phyloP scores from a whole-genome alignment of 2,329 filamentous ascomycete species.

The Ampelomyces quisqualis region DNA sequence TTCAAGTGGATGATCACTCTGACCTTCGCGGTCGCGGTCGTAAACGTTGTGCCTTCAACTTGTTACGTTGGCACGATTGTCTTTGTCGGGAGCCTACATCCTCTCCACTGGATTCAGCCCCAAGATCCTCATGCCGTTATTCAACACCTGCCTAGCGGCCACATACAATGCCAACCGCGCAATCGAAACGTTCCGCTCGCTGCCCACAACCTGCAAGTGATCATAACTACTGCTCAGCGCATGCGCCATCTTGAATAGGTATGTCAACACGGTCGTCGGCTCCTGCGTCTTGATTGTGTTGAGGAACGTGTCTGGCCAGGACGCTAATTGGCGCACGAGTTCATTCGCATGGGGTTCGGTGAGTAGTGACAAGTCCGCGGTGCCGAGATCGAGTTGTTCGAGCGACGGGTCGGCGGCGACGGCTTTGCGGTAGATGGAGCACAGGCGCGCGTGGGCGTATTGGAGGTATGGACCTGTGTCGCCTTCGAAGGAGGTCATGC shows the following conservation, averaged over 20 bases:
- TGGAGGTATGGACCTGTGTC: constrained; percentile 85
- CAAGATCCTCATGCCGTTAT: constrained; percentile 80
- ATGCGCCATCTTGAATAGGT: constrained; percentile 87
- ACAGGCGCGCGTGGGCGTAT: constrained; percentile 61
- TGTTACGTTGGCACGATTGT: no score
- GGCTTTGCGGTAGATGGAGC: constrained; percentile 54
- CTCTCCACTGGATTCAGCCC: constrained; percentile 76
- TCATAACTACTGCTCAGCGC: constrained; percentile 78
- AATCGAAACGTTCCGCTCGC: constrained; percentile 68
- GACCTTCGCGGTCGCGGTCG: no score
- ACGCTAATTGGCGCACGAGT: constrained; percentile 72
- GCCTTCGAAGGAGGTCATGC: constrained; percentile 81
- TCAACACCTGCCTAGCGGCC: constrained; percentile 70
- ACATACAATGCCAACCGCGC: constrained; percentile 71
- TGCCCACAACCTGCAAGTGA: constrained; percentile 77
- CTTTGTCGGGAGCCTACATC: no score
- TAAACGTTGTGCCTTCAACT: no score
- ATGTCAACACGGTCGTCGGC: constrained; percentile 66
- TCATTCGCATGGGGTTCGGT: constrained; percentile 71
- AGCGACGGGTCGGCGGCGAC: constrained; percentile 51
- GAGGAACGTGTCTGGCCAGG: constrained; percentile 81
- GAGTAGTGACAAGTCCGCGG: constrained; percentile 69
- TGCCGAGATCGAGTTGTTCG: constrained; percentile 57
- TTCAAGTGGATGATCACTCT: no score
- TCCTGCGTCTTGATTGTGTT: constrained; percentile 85